A percentile compares a stretch with the other conserved stretches of the same genome.
Conservation (phyloP, 441 rosid genomes). For the Pelargonium australe region DNA sequence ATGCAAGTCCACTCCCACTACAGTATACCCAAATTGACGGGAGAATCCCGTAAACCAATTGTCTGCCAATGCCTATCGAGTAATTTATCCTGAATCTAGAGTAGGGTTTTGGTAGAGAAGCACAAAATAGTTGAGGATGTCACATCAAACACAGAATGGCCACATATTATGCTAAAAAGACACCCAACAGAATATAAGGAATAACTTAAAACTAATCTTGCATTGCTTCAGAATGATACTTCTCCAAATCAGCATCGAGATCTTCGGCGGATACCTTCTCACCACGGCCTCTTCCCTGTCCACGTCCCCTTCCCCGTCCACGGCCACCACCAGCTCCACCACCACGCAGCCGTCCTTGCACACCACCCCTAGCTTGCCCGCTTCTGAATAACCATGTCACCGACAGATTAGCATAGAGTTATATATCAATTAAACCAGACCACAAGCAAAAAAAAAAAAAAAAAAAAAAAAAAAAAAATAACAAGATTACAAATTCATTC, state of each 20-base stretch:
- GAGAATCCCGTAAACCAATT: slow-evolving; percentile 31
- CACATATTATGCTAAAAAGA: slow-evolving; percentile 24
- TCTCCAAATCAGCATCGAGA: slow-evolving; percentile 90
- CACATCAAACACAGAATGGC: slow-evolving; percentile 30
- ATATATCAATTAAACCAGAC: not conserved
- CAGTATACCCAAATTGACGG: slow-evolving; percentile 34
- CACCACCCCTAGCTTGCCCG: slow-evolving; percentile 49
- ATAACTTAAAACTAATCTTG: slow-evolving; percentile 46
- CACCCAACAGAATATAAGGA: slow-evolving; percentile 22
- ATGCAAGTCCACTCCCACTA: slow-evolving; percentile 33
- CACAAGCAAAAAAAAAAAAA: not conserved
- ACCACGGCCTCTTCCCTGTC: slow-evolving; percentile 64
- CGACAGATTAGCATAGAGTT: not conserved
- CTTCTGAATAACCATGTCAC: slow-evolving; percentile 23
- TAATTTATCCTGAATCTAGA: slow-evolving; percentile 24
- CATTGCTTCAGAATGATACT: slow-evolving; percentile 72
- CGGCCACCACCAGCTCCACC: slow-evolving; percentile 37
- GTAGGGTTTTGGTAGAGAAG: slow-evolving; percentile 29
- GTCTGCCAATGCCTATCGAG: slow-evolving; percentile 28
- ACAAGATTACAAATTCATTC: not conserved
- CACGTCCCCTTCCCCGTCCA: slow-evolving; percentile 56
- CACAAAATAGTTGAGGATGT: slow-evolving; percentile 26
- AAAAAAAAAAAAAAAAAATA: not conserved
- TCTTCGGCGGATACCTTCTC: slow-evolving; percentile 84
- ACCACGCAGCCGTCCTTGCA: slow-evolving; percentile 46